Evolutionary conservation across 139 green algal genomes (phyloP).

Genomic region (Chlorella sp.): DNA sequence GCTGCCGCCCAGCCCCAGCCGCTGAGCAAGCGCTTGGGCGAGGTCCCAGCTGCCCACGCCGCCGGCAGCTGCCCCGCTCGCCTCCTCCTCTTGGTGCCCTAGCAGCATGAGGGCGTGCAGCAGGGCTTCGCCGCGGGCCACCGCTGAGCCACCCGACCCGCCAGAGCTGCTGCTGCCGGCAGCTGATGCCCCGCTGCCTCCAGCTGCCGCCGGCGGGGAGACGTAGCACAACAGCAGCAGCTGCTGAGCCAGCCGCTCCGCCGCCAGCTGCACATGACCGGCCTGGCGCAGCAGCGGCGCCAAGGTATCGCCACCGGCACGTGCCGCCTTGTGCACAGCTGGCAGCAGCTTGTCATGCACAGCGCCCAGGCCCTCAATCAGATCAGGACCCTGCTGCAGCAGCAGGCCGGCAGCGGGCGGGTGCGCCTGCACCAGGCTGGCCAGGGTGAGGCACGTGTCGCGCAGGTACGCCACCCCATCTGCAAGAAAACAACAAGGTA

Average conservation of each 20-base stretch:
- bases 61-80: not conserved
- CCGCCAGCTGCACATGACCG: constrained; percentile 32
- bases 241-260: constrained; percentile 35
- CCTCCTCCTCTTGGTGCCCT: constrained; percentile 35
- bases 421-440: constrained; percentile 58
- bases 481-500: constrained; percentile 29
- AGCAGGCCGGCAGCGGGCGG: constrained; percentile 55
- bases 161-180: constrained; percentile 4
- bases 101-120: constrained; percentile 62
- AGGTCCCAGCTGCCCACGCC: not conserved
- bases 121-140: constrained; percentile 61
- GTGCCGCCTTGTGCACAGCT: not conserved
- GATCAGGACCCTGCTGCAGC: constrained; percentile 22
- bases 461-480: constrained; percentile 72
- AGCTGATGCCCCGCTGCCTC: not conserved
- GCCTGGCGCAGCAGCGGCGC: constrained; percentile 37
- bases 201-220: not conserved
- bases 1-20: constrained; percentile 25
- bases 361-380: constrained; percentile 28
- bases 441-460: constrained; percentile 70
- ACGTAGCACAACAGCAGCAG: constrained; percentile 60
- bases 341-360: constrained; percentile 43
- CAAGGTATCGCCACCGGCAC: constrained; percentile 39
- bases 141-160: constrained; percentile 16
- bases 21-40: constrained; percentile 19